Percentiles rank a stretch among this genome's conserved stretches.
Conservation (phyloP, 2,329 filamentous ascomycete genomes). For the Endoconidiophora laricicola region DNA sequence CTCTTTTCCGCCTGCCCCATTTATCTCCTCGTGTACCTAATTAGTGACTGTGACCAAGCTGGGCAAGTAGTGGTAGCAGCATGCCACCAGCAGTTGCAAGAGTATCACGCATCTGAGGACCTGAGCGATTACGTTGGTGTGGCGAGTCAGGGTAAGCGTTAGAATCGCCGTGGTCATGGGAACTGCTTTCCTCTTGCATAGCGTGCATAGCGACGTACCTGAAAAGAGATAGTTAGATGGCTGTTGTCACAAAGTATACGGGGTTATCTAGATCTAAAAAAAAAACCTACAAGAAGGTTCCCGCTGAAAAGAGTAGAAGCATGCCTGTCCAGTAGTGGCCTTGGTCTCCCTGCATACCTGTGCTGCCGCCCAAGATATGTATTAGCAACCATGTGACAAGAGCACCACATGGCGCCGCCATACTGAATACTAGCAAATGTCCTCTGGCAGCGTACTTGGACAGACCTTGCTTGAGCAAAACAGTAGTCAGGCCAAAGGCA, state of each 20-base stretch:
- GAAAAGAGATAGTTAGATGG: not conserved
- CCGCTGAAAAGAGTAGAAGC: slow-evolving; percentile 83
- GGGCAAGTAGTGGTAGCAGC: slow-evolving; percentile 60
- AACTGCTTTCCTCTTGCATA: slow-evolving; percentile 61
- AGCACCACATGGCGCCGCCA: slow-evolving; percentile 78
- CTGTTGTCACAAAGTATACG: not conserved
- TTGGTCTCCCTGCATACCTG: slow-evolving; percentile 37
- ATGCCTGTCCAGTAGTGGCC: slow-evolving; percentile 84
- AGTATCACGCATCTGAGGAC: slow-evolving; percentile 50
- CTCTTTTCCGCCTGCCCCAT: too few relatives aligned
- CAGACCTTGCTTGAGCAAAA: slow-evolving; percentile 78
- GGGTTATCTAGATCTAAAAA: not conserved
- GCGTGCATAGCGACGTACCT: slow-evolving; percentile 98
- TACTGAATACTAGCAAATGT: slow-evolving; percentile 78
- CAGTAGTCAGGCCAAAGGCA: slow-evolving; percentile 82
- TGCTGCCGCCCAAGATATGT: slow-evolving; percentile 52
- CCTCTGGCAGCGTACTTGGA: slow-evolving; percentile 71
- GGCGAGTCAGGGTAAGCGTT: slow-evolving; percentile 39
- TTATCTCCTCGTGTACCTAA: too few relatives aligned
- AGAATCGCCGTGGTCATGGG: slow-evolving; percentile 34
- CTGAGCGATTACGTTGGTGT: slow-evolving; percentile 33
- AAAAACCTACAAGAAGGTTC: slow-evolving; percentile 70
- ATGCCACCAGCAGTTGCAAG: slow-evolving; percentile 58
- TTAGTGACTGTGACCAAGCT: slow-evolving; percentile 58
- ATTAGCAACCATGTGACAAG: slow-evolving; percentile 69